phyloP scores from a whole-genome alignment of 371 early-diverging fungal genomes.

The Entomophthora muscae region DNA sequence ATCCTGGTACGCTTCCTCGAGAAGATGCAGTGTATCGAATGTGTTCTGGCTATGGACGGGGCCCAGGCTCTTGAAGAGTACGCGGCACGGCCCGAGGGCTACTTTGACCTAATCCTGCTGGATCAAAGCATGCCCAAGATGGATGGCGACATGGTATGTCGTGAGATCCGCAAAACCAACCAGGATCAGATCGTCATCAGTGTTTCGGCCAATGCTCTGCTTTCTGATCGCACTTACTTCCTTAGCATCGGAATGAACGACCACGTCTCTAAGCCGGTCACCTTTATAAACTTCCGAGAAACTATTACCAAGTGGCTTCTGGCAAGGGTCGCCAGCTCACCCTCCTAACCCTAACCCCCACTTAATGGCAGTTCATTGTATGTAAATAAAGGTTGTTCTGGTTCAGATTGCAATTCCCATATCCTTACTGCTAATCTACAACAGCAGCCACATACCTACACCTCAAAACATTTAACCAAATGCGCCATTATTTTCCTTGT shows the following conservation, averaged over 20 bases:
- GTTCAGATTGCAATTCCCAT: too few relatives aligned
- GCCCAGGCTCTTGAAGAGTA: slow-evolving; percentile 8
- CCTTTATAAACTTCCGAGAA: slow-evolving; percentile 4
- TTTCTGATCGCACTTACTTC: slow-evolving; percentile 4
- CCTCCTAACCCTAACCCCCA: background rate
- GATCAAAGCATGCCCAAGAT: slow-evolving; percentile 11
- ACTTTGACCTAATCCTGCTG: slow-evolving; percentile 7
- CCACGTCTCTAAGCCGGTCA: slow-evolving; percentile 8
- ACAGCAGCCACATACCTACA: too few relatives aligned
- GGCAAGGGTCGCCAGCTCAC: background rate
- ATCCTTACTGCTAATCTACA: too few relatives aligned
- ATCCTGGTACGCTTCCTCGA: slow-evolving; percentile 7
- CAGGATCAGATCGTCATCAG: slow-evolving; percentile 8
- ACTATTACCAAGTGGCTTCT: slow-evolving; percentile 7
- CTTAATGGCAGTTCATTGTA: background rate
- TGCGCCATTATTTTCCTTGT: too few relatives aligned
- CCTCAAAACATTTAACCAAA: too few relatives aligned
- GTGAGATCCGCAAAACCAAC: slow-evolving; percentile 5
- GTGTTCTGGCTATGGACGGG: slow-evolving; percentile 6
- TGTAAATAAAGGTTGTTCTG: background rate
- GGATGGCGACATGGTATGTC: slow-evolving; percentile 10
- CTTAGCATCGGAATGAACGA: slow-evolving; percentile 10
- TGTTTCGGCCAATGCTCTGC: slow-evolving; percentile 9
- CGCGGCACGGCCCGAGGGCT: background rate
- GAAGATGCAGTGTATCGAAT: slow-evolving; percentile 6